These are phyloP conservation scores for Lentinula edodes DNA, from an alignment of 768 basidiomycete species.

Conservation along the genomic window DNA sequence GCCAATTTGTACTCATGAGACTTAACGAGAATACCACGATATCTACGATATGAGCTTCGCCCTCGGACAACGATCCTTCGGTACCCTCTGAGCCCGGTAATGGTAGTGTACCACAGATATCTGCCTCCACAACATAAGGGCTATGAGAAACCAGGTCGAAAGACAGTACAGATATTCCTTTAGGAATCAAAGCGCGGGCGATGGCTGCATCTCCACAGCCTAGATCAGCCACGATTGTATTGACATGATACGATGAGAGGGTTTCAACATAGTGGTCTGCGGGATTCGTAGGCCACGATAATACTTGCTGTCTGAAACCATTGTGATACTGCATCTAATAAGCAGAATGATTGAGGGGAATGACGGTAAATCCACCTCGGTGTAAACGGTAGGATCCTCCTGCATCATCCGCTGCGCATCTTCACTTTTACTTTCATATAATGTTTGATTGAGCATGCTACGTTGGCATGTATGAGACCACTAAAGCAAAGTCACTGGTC, in stretches of 20 bases:
- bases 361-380: constrained; percentile 53
- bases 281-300: constrained; percentile 92
- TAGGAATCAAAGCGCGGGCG: constrained; percentile 65
- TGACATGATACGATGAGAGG: constrained; percentile 58
- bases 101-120: constrained; percentile 76
- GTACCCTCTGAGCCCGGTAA: constrained; percentile 71
- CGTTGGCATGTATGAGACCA: neutral
- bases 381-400: constrained; percentile 72
- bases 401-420: constrained; percentile 79
- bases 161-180: constrained; percentile 65
- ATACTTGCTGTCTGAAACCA: constrained; percentile 88
- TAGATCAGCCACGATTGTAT: constrained; percentile 82
- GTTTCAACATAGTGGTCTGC: constrained; percentile 71
- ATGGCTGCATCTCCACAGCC: constrained; percentile 94
- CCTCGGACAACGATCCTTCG: constrained; percentile 32
- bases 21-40: constrained; percentile 92
- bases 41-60: constrained; percentile 78
- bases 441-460: constrained; percentile 86
- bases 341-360: constrained; percentile 1
- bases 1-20: constrained; percentile 97
- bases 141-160: constrained; percentile 77
- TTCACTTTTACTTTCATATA: constrained; percentile 83
- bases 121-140: constrained; percentile 81
- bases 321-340: constrained; percentile 67
- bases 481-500: neutral